phyloP scores from a whole-genome alignment of 2,329 filamentous ascomycete species.

The Onygenales sp. region DNA sequence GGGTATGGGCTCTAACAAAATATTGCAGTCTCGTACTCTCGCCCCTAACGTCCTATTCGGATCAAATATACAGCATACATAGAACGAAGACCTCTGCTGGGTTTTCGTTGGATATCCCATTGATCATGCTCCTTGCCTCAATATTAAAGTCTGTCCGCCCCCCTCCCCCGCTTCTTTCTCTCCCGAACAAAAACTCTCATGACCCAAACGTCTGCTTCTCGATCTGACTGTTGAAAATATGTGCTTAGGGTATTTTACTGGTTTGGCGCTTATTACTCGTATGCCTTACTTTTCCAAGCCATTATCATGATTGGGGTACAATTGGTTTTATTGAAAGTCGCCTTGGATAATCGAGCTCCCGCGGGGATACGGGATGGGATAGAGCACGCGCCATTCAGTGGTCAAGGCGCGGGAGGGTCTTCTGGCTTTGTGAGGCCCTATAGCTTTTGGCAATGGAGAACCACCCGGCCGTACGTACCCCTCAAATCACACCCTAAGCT shows the following conservation, averaged over 20 bases:
- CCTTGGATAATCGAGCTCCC: constrained; percentile 46
- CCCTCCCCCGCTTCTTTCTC: background rate
- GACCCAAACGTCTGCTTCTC: background rate
- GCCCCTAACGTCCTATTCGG: constrained; percentile 56
- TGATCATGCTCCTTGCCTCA: constrained; percentile 58
- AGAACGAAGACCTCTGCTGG: constrained; percentile 50
- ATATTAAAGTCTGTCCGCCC: constrained; percentile 46
- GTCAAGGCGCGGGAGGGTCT: constrained; percentile 15
- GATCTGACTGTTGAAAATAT: constrained; percentile 6
- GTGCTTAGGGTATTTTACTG: constrained; percentile 51
- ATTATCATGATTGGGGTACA: constrained; percentile 52
- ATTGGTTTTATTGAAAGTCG: constrained; percentile 50
- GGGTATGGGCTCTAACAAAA: background rate
- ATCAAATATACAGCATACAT: constrained; percentile 58
- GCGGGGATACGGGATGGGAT: constrained; percentile 28
- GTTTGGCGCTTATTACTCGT: constrained; percentile 53
- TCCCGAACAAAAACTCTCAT: background rate
- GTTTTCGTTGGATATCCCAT: constrained; percentile 57
- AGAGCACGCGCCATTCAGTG: constrained; percentile 33
- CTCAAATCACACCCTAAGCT: background rate
- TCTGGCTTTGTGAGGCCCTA: constrained; percentile 41
- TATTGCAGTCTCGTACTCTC: constrained; percentile 47
- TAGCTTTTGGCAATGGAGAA: constrained; percentile 56
- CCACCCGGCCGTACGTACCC: constrained; percentile 37
- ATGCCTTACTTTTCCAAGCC: constrained; percentile 50